These are phyloP conservation scores for Lachnum nothofagi DNA, from an alignment of 2,329 filamentous ascomycete genomes.

Conservation along the genomic window DNA sequence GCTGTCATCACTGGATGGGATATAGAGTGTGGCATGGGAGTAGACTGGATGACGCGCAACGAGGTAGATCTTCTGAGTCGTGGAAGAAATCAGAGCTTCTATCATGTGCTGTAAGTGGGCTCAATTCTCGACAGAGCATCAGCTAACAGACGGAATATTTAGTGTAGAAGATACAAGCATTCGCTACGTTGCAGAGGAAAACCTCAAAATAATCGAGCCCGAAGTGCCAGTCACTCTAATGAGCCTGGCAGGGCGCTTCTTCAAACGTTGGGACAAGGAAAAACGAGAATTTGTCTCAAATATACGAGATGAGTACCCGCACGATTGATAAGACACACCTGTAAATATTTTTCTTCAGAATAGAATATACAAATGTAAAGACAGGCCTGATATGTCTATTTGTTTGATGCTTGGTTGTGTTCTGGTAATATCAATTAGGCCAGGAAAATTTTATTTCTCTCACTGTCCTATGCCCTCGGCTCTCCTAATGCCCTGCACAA, in stretches of 20 bases:
- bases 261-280: constrained; percentile 73
- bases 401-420: neutral
- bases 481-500: constrained; percentile 23
- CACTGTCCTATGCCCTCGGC: neutral
- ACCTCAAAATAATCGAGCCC: constrained; percentile 59
- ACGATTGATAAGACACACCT: constrained; percentile 53
- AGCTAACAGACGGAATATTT: constrained; percentile 29
- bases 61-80: constrained; percentile 54
- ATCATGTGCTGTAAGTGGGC: constrained; percentile 76
- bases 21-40: constrained; percentile 50
- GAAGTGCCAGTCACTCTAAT: constrained; percentile 56
- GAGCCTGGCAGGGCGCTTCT: constrained; percentile 72
- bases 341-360: neutral
- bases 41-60: constrained; percentile 58
- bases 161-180: constrained; percentile 64
- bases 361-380: neutral
- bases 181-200: constrained; percentile 76
- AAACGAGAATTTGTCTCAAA: constrained; percentile 76
- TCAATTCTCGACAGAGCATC: constrained; percentile 3
- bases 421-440: neutral
- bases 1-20: constrained; percentile 85
- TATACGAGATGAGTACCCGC: constrained; percentile 73
- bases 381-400: neutral
- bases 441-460: neutral
- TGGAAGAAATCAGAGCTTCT: constrained; percentile 67